Conservation (phyloP, 495 filamentous ascomycete species). For the Thozetella sp. region DNA sequence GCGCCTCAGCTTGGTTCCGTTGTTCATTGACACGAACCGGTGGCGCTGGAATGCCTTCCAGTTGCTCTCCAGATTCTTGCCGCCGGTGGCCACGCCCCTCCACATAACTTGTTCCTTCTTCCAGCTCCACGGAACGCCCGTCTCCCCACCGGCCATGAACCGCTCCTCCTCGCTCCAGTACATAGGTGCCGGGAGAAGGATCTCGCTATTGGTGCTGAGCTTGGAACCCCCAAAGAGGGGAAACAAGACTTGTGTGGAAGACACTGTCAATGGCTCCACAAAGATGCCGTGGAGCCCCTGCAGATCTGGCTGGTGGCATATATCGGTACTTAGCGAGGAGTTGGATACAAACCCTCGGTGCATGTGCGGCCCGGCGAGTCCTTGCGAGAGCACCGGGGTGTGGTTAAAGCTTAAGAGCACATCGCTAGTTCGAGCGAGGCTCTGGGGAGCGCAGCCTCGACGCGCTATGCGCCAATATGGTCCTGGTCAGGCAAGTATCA, state of each 20-base stretch:
- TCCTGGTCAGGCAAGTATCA: conserved; percentile 31
- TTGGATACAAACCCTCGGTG: conserved; percentile 64
- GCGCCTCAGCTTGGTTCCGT: conserved; percentile 53
- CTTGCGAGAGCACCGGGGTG: conserved; percentile 41
- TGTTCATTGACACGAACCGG: conserved; percentile 66
- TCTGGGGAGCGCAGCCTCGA: conserved; percentile 61
- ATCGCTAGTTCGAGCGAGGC: conserved; percentile 50
- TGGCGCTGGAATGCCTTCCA: conserved; percentile 73
- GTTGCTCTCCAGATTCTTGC: conserved; percentile 55
- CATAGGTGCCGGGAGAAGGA: conserved; percentile 73
- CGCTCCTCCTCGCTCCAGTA: conserved; percentile 71
- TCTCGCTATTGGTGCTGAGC: conserved; percentile 74
- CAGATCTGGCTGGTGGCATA: conserved; percentile 61
- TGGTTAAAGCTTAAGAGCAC: conserved; percentile 38
- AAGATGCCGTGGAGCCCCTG: conserved; percentile 67
- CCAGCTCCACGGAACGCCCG: conserved; percentile 54
- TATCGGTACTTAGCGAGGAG: conserved; percentile 64
- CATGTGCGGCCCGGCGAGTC: conserved; percentile 39
- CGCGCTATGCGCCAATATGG: conserved; percentile 67
- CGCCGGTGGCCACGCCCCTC: conserved; percentile 71
- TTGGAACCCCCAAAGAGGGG: conserved; percentile 76
- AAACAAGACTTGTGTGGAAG: conserved; percentile 54
- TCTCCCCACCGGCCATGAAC: conserved; percentile 60
- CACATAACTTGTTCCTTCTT: conserved; percentile 61
- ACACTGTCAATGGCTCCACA: conserved; percentile 60